Base-by-base conservation (phyloP, 108 stramenopile genomes). In the Fragilaria crotonensis region DNA sequence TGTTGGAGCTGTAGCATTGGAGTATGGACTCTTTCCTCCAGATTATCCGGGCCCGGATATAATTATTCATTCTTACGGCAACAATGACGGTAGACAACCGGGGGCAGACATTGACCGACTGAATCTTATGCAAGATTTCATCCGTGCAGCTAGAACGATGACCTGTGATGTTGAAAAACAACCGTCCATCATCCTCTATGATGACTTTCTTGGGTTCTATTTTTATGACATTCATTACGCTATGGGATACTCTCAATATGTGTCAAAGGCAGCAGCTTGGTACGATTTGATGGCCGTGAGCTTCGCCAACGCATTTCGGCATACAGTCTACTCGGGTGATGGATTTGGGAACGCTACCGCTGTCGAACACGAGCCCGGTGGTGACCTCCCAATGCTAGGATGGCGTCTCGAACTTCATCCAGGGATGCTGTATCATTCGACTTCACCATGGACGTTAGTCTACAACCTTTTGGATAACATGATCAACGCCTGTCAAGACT, bases 41-140 rank as follows among this genome's bases (percentile, higher is more conserved):
- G 81, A 85, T 63, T 58, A 62, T 18, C 57, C 54, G 14, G 30
- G 81, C 62, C 85, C 89, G 2, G 89, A 91, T 57, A 65, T 91
- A 33, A 59, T 91, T 0, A 73, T 91, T 27, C 84, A 85, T 75
- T 81, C 81, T 19, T 91, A 91, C 54, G 69, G 82, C 0, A 85
- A 85, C 20, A 91, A 91, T 64, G 54, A 56, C 33, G 33, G 7
- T 14, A 7, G 36, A 11, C 7, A 11, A 14, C 11, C 7, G 7
- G 36, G 36, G 14, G 36, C 11, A 11, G 36, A 41, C 14, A 14
- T 11, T 14, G 36, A 41, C 7, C 14, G 11, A 41, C 36, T 41
- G 14, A 7, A 14, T 41, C 11, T 41, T 11, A 41, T 41, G 7
- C 36, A 41, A 41, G 36, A 41, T 11, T 41, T 41, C 36, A 41